Conservation (phyloP, 164 flowering plant species). For the Vitis cinerea region DNA sequence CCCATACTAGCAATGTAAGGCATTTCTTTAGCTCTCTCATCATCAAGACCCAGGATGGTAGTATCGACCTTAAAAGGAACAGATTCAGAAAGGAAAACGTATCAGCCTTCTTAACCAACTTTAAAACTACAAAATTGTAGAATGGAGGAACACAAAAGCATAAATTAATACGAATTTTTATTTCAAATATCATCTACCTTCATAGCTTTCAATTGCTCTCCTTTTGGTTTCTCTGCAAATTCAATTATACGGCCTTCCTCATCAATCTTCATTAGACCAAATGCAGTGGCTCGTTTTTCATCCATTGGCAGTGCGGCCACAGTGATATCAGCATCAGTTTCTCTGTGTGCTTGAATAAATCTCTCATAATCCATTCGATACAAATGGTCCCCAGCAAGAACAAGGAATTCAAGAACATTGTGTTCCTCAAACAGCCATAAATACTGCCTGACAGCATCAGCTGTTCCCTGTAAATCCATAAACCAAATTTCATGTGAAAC, state of each 20-base stretch:
- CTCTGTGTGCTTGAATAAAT: slow-evolving; percentile 85
- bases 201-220: slow-evolving; percentile 87
- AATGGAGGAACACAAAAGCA: not conserved
- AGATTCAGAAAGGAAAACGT: not conserved
- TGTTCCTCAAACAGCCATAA: slow-evolving; percentile 96
- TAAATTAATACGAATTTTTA: not conserved
- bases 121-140: not conserved
- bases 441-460: slow-evolving; percentile 95
- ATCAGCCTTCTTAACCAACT: not conserved
- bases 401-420: slow-evolving; percentile 66
- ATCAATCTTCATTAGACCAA: slow-evolving; percentile 92
- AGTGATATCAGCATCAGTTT: slow-evolving; percentile 91
- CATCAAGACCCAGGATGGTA: slow-evolving; percentile 84
- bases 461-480: slow-evolving; percentile 64
- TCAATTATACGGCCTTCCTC: slow-evolving; percentile 86
- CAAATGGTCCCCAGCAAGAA: slow-evolving; percentile 93
- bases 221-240: slow-evolving; percentile 84
- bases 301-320: slow-evolving; percentile 92
- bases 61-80: slow-evolving; percentile 60
- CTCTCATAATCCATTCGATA: slow-evolving; percentile 91
- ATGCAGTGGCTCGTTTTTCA: slow-evolving; percentile 80
- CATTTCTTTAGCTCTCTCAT: slow-evolving; percentile 91
- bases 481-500: not conserved
- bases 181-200: slow-evolving; percentile 33
- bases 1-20: slow-evolving; percentile 98